A percentile compares a stretch with the other conserved stretches of the same genome.
Conservation (phyloP, 2,329 filamentous ascomycete species). For the Aspergillus sp. region DNA sequence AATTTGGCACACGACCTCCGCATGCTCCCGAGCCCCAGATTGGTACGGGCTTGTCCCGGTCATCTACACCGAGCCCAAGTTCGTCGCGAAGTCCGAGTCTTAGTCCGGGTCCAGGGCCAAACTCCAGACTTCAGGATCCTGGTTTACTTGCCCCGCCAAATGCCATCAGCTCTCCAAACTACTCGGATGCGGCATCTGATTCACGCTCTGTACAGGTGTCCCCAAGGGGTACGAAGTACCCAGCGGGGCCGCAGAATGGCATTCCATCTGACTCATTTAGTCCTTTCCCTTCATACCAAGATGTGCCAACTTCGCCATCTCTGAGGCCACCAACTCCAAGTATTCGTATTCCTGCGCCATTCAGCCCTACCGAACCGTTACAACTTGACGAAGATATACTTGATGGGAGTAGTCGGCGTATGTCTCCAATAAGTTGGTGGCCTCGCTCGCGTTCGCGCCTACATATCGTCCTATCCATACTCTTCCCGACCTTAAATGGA, state of each 20-base stretch:
- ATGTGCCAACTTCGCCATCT: constrained; percentile 51
- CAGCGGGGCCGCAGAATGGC: constrained; percentile 11
- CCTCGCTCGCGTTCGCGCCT: constrained; percentile 72
- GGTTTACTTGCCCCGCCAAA: constrained; percentile 46
- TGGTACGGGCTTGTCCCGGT: constrained; percentile 27
- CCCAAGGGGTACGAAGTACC: constrained; percentile 24
- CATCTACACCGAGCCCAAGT: constrained; percentile 33
- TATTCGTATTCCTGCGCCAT: constrained; percentile 54
- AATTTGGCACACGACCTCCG: constrained; percentile 9
- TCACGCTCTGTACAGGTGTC: constrained; percentile 31
- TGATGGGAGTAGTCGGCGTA: constrained; percentile 38
- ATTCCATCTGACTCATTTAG: constrained; percentile 45
- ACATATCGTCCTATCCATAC: constrained; percentile 65
- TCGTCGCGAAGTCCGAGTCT: constrained; percentile 33
- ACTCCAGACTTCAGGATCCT: constrained; percentile 29
- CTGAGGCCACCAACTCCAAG: constrained; percentile 58
- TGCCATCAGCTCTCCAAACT: constrained; percentile 39
- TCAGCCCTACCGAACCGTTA: constrained; percentile 34
- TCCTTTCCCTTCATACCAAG: constrained; percentile 69
- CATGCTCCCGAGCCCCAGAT: constrained; percentile 20
- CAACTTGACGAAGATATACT: constrained; percentile 32
- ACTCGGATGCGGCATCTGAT: constrained; percentile 25
- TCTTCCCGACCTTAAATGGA: constrained; percentile 83
- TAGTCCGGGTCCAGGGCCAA: constrained; percentile 21
- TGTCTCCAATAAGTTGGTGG: constrained; percentile 69